phyloP scores from a whole-genome alignment of 345 rosid genomes.

The Sonneratia alba region DNA sequence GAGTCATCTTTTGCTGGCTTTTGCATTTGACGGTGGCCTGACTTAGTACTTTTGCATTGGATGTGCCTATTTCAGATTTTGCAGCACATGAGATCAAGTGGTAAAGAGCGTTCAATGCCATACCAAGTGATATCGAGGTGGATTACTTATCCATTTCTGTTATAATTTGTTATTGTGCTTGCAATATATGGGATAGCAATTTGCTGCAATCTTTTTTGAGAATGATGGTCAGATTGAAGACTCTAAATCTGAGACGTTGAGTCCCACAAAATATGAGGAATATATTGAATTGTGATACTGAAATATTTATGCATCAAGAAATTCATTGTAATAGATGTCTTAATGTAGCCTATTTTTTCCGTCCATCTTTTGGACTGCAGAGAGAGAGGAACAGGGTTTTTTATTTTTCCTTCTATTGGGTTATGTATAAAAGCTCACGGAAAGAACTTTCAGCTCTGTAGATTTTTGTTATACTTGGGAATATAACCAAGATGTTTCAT shows the following conservation, averaged over 20 bases:
- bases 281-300: too few species aligned
- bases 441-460: neutral
- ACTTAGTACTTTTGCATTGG: neutral
- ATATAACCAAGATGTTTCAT: neutral
- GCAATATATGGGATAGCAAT: neutral
- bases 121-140: conserved; percentile 99
- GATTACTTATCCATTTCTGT: neutral
- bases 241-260: neutral
- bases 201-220: neutral
- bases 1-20: neutral
- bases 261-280: neutral
- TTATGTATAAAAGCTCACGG: neutral
- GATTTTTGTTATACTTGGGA: neutral
- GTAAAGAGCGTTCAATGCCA: conserved; percentile 98
- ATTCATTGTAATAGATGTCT: neutral
- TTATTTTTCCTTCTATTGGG: neutral
- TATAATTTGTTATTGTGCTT: neutral
- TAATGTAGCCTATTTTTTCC: neutral
- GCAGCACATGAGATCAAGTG: conserved; percentile 96
- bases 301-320: too few species aligned
- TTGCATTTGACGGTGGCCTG: neutral
- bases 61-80: conserved; percentile 46
- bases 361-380: too few species aligned
- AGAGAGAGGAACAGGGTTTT: neutral
- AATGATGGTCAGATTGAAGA: neutral